Conservation (phyloP, 495 filamentous ascomycete genomes). For the Neurospora sp. region DNA sequence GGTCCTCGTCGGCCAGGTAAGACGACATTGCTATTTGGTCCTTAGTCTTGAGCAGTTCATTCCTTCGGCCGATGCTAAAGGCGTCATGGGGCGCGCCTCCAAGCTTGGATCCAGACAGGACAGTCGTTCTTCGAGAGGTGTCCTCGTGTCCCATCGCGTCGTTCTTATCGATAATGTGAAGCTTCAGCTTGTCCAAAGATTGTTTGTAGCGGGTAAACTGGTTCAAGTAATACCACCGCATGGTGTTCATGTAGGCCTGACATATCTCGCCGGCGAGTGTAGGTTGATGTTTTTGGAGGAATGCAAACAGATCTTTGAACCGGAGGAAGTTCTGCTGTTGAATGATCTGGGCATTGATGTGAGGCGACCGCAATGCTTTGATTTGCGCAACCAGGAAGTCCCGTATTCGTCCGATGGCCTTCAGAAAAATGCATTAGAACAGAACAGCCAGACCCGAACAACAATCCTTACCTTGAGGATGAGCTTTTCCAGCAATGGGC, state of each 20-base stretch:
- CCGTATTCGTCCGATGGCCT: constrained; percentile 87
- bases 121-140: constrained; percentile 46
- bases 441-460: neutral
- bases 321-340: constrained; percentile 82
- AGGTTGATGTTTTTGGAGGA: constrained; percentile 69
- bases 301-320: constrained; percentile 79
- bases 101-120: constrained; percentile 33
- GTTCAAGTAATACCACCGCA: constrained; percentile 95
- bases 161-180: constrained; percentile 73
- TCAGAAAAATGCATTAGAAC: constrained; percentile 2
- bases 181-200: constrained; percentile 71
- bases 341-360: constrained; percentile 91
- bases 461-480: constrained; percentile 56
- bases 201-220: constrained; percentile 84
- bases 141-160: constrained; percentile 79
- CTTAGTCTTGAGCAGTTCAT: constrained; percentile 63
- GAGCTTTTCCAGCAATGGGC: constrained; percentile 72
- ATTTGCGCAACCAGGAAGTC: constrained; percentile 92
- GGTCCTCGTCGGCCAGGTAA: constrained; percentile 81
- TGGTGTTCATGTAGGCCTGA: constrained; percentile 94
- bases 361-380: constrained; percentile 82
- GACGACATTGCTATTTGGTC: constrained; percentile 66
- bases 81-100: constrained; percentile 68
- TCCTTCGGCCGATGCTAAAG: constrained; percentile 75
- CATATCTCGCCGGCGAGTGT: constrained; percentile 76